Conservation (phyloP, 2,329 filamentous ascomycete genomes). For the Clonostachys byssicola region DNA sequence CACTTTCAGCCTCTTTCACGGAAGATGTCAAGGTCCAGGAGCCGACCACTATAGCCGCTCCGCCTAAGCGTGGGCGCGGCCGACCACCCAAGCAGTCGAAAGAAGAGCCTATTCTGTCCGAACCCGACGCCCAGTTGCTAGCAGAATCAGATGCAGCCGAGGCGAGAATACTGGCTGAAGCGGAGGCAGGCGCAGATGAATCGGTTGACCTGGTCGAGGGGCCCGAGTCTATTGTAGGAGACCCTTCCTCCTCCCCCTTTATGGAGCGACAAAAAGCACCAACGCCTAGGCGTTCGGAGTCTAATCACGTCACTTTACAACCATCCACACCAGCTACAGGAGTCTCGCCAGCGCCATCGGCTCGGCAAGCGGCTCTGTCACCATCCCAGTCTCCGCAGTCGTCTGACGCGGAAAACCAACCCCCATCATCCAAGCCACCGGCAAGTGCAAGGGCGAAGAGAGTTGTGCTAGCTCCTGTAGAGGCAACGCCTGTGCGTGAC, state of each 20-base stretch:
- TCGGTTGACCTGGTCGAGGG: background rate
- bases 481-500: constrained; percentile 40
- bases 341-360: constrained; percentile 17
- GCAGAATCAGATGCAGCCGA: background rate
- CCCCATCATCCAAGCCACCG: constrained; percentile 61
- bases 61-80: constrained; percentile 19
- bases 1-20: constrained; percentile 5
- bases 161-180: constrained; percentile 4
- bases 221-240: background rate
- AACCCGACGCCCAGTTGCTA: background rate
- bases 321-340: constrained; percentile 2
- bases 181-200: background rate
- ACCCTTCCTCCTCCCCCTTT: background rate
- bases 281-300: background rate
- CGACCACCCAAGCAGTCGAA: constrained; percentile 22
- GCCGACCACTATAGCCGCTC: constrained; percentile 12
- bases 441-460: constrained; percentile 39
- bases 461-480: constrained; percentile 37
- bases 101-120: constrained; percentile 5
- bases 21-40: constrained; percentile 6
- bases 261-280: background rate
- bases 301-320: background rate
- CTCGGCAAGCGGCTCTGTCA: constrained; percentile 49
- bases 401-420: constrained; percentile 76
- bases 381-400: constrained; percentile 69